Evolutionary conservation across 495 filamentous ascomycete genomes (phyloP).

Genomic region (Echria macrotheca): DNA sequence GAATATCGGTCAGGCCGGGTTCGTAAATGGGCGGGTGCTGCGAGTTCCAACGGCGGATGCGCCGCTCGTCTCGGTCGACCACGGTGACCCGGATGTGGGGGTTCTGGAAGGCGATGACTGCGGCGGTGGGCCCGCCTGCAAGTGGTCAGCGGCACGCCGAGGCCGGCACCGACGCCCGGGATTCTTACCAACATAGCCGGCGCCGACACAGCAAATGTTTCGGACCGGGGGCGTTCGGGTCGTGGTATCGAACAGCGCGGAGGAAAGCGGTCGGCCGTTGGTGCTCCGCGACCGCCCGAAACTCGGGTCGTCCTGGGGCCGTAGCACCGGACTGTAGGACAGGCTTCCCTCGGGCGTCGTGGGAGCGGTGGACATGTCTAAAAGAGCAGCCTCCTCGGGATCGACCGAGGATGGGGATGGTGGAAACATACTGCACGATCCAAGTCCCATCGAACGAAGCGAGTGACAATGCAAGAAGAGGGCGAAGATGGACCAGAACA

Average conservation of each 20-base stretch:
- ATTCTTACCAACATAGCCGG: slow-evolving; percentile 27
- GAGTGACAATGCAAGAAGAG: no score
- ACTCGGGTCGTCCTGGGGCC: slow-evolving; percentile 24
- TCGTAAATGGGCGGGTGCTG: slow-evolving; percentile 71
- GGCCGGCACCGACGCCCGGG: no score
- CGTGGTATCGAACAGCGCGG: slow-evolving; percentile 16
- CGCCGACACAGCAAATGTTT: slow-evolving; percentile 38
- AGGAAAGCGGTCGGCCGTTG: slow-evolving; percentile 14
- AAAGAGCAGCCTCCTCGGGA: slow-evolving; percentile 14
- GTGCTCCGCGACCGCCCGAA: slow-evolving; percentile 12
- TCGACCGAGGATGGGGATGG: slow-evolving; percentile 12
- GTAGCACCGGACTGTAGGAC: slow-evolving; percentile 38
- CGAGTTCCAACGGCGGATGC: slow-evolving; percentile 69
- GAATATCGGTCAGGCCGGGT: slow-evolving; percentile 60
- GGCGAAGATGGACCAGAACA: background rate
- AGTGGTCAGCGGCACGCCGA: slow-evolving; percentile 8
- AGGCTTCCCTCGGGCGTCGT: slow-evolving; percentile 50
- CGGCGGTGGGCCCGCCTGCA: slow-evolving; percentile 66
- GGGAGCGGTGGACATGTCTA: slow-evolving; percentile 41
- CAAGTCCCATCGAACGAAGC: no score
- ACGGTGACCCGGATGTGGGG: slow-evolving; percentile 65
- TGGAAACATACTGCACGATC: slow-evolving; percentile 7
- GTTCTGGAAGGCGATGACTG: slow-evolving; percentile 65
- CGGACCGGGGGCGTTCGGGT: slow-evolving; percentile 30
- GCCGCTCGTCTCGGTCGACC: slow-evolving; percentile 56